Conservation (phyloP, 768 basidiomycete genomes). For the Pluteus cervinus region DNA sequence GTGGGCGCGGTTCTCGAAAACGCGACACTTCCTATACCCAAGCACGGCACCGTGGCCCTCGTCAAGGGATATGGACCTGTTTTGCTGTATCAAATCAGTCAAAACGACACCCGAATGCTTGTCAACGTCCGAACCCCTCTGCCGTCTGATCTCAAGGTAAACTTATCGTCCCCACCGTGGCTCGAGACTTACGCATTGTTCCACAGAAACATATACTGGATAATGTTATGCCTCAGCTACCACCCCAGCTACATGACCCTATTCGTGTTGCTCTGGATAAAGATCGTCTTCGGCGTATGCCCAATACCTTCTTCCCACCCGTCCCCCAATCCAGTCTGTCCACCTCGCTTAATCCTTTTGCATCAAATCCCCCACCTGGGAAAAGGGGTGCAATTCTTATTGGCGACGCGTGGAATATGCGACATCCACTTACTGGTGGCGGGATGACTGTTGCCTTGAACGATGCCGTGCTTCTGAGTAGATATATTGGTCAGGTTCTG, state of each 20-base stretch:
- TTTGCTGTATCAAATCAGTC: slow-evolving; percentile 86
- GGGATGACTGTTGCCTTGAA: slow-evolving; percentile 96
- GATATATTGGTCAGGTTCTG: no score
- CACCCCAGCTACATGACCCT: slow-evolving; percentile 58
- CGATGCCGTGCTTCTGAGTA: slow-evolving; percentile 78
- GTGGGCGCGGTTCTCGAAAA: slow-evolving; percentile 82
- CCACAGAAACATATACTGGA: slow-evolving; percentile 59
- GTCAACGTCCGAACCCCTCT: slow-evolving; percentile 84
- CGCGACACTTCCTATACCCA: slow-evolving; percentile 60
- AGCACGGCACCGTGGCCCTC: slow-evolving; percentile 82
- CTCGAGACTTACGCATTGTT: slow-evolving; percentile 2
- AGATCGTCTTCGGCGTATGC: slow-evolving; percentile 85
- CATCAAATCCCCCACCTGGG: no score
- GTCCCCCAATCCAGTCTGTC: slow-evolving; percentile 59
- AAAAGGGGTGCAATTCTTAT: slow-evolving; percentile 77
- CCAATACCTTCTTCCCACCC: slow-evolving; percentile 89
- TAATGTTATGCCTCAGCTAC: slow-evolving; percentile 78
- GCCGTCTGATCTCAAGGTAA: slow-evolving; percentile 75
- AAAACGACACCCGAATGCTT: slow-evolving; percentile 88
- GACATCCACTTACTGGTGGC: slow-evolving; percentile 95
- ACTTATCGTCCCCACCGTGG: slow-evolving; percentile 11
- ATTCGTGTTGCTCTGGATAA: slow-evolving; percentile 66
- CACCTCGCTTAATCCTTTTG: no score
- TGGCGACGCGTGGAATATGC: slow-evolving; percentile 99
- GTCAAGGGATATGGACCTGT: slow-evolving; percentile 82